phyloP scores from a whole-genome alignment of 148 eudicot species.

The Gaultheria prostrata region DNA sequence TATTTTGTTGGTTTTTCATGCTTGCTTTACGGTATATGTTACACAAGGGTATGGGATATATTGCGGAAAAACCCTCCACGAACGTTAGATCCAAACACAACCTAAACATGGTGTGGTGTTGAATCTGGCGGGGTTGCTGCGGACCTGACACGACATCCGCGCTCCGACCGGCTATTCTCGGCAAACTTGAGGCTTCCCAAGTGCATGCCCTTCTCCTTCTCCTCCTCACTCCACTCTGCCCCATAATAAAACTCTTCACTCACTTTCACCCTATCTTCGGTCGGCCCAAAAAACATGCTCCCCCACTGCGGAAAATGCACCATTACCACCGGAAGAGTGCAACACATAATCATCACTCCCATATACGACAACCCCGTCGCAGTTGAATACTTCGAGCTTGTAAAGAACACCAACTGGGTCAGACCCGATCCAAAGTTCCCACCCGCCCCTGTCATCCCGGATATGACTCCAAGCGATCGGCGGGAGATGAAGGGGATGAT shows the following conservation, averaged over 20 bases:
- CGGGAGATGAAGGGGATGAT: conserved; percentile 59
- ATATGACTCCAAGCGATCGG: conserved; percentile 44
- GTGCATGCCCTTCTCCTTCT: conserved; percentile 48
- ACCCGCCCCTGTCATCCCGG: conserved; percentile 53
- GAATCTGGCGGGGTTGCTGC: conserved; percentile 20
- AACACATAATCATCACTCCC: conserved; percentile 47
- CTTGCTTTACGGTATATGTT: background rate
- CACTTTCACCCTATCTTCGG: conserved; percentile 6
- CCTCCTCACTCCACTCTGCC: conserved; percentile 44
- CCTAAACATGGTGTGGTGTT: conserved; percentile 22
- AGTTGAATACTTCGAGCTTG: conserved; percentile 16
- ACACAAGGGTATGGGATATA: background rate
- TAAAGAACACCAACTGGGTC: conserved; percentile 51
- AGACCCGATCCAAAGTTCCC: conserved; percentile 53
- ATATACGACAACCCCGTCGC: conserved; percentile 36
- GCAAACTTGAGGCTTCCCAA: conserved; percentile 51
- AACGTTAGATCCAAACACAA: background rate
- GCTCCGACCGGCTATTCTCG: conserved; percentile 38
- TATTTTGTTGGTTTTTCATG: background rate
- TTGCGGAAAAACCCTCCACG: background rate
- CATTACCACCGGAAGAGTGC: conserved; percentile 43
- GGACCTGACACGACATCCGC: conserved; percentile 26
- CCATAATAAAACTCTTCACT: conserved; percentile 41
- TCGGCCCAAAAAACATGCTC: conserved; percentile 40
- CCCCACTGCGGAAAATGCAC: conserved; percentile 70